Percentiles rank a stretch among this genome's conserved stretches.
Conservation (phyloP, 306 rosid species). For the Potentilla sterilis region DNA sequence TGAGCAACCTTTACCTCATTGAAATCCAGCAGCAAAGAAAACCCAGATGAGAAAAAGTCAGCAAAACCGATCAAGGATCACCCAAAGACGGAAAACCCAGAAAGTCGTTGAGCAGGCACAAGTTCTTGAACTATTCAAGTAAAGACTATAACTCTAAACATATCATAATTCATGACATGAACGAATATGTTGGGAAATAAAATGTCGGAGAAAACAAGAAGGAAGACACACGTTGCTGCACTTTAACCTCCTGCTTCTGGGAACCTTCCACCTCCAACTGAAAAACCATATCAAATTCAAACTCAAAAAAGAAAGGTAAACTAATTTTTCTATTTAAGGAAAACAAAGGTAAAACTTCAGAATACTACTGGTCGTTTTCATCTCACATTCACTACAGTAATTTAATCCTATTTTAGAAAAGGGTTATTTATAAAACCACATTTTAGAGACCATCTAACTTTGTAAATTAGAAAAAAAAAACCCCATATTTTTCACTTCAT, state of each 20-base stretch:
- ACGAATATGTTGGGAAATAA: neutral
- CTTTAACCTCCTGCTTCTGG: conserved; percentile 7
- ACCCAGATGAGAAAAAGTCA: conserved; percentile 17
- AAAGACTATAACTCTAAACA: neutral
- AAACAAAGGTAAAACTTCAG: neutral
- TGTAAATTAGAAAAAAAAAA: too few species aligned
- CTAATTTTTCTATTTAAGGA: neutral
- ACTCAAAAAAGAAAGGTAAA: neutral
- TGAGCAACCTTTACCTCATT: conserved; percentile 32
- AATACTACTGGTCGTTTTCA: neutral
- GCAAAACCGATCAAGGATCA: neutral
- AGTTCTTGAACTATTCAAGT: neutral
- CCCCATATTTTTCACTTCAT: too few species aligned
- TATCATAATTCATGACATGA: neutral
- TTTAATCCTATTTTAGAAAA: neutral
- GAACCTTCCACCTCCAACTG: conserved; percentile 30
- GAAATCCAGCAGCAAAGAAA: conserved; percentile 19
- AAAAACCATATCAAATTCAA: neutral
- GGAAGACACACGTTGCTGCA: neutral
- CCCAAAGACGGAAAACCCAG: neutral
- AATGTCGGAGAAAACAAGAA: conserved; percentile 24
- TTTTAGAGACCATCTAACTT: too few species aligned
- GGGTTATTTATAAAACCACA: too few species aligned
- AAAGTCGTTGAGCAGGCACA: conserved; percentile 14
- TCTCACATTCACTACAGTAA: neutral